These are phyloP conservation scores for Clohesyomyces aquaticus DNA, from an alignment of 495 filamentous ascomycete species.

Conservation along the genomic window DNA sequence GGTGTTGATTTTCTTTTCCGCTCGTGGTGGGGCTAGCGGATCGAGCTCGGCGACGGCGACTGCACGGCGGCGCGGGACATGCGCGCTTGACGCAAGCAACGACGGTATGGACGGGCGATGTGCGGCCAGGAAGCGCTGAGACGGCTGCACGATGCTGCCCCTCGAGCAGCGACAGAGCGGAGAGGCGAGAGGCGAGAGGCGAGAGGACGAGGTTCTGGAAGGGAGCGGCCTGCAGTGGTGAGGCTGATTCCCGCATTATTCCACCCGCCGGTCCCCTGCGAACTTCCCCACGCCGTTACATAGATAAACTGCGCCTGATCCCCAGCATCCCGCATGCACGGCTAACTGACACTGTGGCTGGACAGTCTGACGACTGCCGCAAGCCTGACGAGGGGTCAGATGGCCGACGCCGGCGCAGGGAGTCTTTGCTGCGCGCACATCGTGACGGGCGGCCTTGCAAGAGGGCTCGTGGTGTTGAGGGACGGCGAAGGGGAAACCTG, in stretches of 20 bases:
- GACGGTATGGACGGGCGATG: background rate
- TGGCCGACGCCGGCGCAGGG: background rate
- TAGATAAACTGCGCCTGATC: background rate
- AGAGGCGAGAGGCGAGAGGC: background rate
- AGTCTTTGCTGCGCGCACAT: too few relatives aligned
- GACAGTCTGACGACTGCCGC: background rate
- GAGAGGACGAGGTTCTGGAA: too few relatives aligned
- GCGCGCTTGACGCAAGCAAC: background rate
- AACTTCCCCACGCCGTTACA: background rate
- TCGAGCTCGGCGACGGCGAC: background rate
- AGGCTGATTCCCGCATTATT: too few relatives aligned
- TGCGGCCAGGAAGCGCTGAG: too few relatives aligned
- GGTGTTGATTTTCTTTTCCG: background rate
- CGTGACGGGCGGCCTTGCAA: too few relatives aligned
- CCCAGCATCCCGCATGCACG: background rate
- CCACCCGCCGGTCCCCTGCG: too few relatives aligned
- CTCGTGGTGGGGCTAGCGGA: slow-evolving; percentile 16
- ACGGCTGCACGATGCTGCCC: too few relatives aligned
- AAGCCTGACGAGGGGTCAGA: background rate
- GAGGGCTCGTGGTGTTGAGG: too few relatives aligned
- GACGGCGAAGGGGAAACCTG: too few relatives aligned
- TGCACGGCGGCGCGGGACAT: background rate
- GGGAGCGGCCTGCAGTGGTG: too few relatives aligned
- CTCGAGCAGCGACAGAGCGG: background rate
- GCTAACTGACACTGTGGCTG: background rate